Evolutionary conservation across 2,329 filamentous ascomycete species (phyloP), one percentile per base, ranked within the genome.

Genomic region (Ilyonectria robusta): DNA sequence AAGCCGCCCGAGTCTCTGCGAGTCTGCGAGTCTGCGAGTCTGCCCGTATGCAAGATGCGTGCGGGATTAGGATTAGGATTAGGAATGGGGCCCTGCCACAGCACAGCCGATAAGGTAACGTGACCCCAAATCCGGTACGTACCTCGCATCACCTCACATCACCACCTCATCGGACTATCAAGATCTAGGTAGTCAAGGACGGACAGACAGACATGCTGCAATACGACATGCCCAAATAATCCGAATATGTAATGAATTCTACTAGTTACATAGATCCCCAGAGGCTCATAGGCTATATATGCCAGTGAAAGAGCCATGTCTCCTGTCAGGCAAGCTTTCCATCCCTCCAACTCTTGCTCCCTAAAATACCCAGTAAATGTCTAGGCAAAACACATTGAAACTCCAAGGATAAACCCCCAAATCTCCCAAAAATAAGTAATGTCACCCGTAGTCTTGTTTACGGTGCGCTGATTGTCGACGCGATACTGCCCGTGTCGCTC

Each of bases 401-500:
- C 60, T 59, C 54, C 56, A 55, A 47, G 15, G 59, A 61, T 57
- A 15, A 33, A 57, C 59, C 48, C 60, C 60, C 67, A 55, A 67
- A 62, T 53, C 11, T 21, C 50, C 31, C n/a, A 35, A 53, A 15
- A 15, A 15, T 40, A 40, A 31, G 40, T 21, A 40, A 40, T 55
- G 48, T 13, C 13, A 21, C 29, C 44, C 40, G n/a, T 55, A n/a
- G 19, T 19, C 19, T 48, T 42, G 33, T 65, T 64, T 71, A 73
- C 15, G 55, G 64, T 46, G 75, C 77, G 59, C 78, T 79, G 7
- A 76, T 70, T 7, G 74, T 78, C 21, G 82, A 83, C 7, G 76
- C 78, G 58, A 82, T 71, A 65, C 81, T 83, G 1, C 78, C 79
- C 15, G 72, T 72, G 31, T 83, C 81, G 64, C 82, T 83, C 11